phyloP scores from a whole-genome alignment of 805 yeast species.

The Alloascoidea africana region DNA sequence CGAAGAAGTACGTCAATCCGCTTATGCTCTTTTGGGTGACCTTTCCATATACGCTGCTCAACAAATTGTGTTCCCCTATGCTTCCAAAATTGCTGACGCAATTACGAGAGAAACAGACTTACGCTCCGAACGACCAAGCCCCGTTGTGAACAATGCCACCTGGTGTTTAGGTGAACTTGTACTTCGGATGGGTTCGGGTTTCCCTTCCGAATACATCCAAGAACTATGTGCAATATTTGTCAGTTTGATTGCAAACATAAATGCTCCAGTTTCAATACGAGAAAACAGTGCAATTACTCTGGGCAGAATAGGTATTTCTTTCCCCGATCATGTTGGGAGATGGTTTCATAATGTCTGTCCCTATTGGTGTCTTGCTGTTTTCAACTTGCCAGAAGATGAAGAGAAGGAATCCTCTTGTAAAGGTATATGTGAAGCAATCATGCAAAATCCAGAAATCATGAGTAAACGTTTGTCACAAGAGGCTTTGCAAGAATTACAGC shows the following conservation, averaged over 20 bases:
- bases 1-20: conserved; percentile 86
- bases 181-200: conserved; percentile 34
- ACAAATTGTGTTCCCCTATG: conserved; percentile 16
- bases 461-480: no score
- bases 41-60: conserved; percentile 50
- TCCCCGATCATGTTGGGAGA: conserved; percentile 40
- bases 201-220: conserved; percentile 32
- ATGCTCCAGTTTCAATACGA: conserved; percentile 29
- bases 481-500: no score
- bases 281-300: conserved; percentile 85
- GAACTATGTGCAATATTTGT: conserved; percentile 40
- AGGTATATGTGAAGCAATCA: conserved; percentile 66
- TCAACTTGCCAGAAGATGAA: conserved; percentile 56
- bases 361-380: conserved; percentile 60
- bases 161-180: conserved; percentile 91
- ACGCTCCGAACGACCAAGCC: conserved; percentile 30
- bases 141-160: conserved; percentile 77
- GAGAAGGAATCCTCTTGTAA: conserved; percentile 80
- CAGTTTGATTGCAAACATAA: conserved; percentile 41
- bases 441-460: conserved; percentile 51
- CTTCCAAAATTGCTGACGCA: conserved; percentile 14
- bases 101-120: conserved; percentile 51
- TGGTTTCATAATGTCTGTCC: conserved; percentile 38
- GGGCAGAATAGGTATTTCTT: conserved; percentile 68
- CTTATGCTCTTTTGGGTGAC: conserved; percentile 85